Evolutionary conservation across 208 protist species (phyloP).

Genomic region (Crithidia thermophila): DNA sequence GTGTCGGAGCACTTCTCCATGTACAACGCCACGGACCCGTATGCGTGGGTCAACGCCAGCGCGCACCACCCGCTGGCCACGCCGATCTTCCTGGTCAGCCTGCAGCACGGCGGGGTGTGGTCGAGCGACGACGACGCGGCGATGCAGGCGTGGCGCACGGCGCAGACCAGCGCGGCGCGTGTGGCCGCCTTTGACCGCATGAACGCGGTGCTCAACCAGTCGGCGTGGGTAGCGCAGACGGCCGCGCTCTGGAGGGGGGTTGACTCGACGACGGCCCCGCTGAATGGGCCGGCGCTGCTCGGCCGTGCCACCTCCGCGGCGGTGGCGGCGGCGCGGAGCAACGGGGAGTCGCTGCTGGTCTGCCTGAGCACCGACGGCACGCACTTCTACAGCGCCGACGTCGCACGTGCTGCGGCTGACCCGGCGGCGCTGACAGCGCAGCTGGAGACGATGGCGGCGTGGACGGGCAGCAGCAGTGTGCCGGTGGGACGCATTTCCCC

Average conservation of each 20-base stretch:
- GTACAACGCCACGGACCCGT: background rate
- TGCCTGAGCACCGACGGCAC: slow-evolving; percentile 65
- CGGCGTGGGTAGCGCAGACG: slow-evolving; percentile 26
- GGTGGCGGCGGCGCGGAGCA: slow-evolving; percentile 24
- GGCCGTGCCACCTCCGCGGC: slow-evolving; percentile 14
- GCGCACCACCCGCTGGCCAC: slow-evolving; percentile 31
- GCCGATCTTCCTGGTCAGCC: slow-evolving; percentile 59
- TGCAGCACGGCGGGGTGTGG: slow-evolving; percentile 33
- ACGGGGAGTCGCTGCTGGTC: slow-evolving; percentile 48
- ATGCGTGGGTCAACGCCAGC: background rate
- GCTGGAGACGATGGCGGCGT: slow-evolving; percentile 8
- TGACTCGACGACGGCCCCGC: background rate
- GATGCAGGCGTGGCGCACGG: slow-evolving; percentile 10
- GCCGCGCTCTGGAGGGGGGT: slow-evolving; percentile 17
- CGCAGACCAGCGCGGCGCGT: slow-evolving; percentile 6
- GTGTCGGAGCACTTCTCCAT: slow-evolving; percentile 16
- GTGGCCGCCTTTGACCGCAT: slow-evolving; percentile 4
- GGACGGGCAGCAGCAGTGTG: background rate
- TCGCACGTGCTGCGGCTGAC: slow-evolving; percentile 12
- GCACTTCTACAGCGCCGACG: slow-evolving; percentile 70
- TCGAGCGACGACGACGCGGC: slow-evolving; percentile 20
- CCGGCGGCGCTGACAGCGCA: background rate
- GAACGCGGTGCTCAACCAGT: slow-evolving; percentile 19
- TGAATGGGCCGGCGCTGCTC: slow-evolving; percentile 26
- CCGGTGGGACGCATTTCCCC: slow-evolving; percentile 2